These are phyloP conservation scores for Daldinia grandis DNA, from an alignment of 495 filamentous ascomycete species.

Conservation along the genomic window DNA sequence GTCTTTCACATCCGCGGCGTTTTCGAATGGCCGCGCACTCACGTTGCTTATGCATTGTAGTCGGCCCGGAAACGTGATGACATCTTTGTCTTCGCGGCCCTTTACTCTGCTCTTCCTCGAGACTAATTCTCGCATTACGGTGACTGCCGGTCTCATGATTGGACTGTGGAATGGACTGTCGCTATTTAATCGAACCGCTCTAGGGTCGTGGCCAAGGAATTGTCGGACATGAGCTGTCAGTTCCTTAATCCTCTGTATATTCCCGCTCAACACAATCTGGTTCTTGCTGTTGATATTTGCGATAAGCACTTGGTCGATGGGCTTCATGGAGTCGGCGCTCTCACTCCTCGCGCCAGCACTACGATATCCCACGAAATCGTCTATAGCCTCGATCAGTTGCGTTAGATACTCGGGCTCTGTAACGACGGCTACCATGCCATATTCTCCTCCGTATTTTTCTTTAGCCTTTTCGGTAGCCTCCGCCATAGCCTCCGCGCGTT, in stretches of 20 bases:
- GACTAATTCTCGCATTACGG: slow-evolving; percentile 73
- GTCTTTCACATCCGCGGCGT: slow-evolving; percentile 74
- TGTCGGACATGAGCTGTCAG: slow-evolving; percentile 90
- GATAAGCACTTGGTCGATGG: slow-evolving; percentile 87
- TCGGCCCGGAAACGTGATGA: slow-evolving; percentile 73
- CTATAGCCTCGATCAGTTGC: slow-evolving; percentile 72
- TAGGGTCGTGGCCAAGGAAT: slow-evolving; percentile 91
- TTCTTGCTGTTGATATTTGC: slow-evolving; percentile 96
- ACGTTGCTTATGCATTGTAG: slow-evolving; percentile 89
- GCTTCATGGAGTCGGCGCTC: slow-evolving; percentile 67
- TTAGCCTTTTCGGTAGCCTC: slow-evolving; percentile 71
- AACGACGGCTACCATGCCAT: slow-evolving; percentile 94
- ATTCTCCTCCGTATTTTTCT: slow-evolving; percentile 72
- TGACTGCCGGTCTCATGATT: slow-evolving; percentile 85
- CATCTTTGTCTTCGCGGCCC: slow-evolving; percentile 58
- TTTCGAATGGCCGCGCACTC: slow-evolving; percentile 77
- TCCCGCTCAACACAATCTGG: slow-evolving; percentile 93
- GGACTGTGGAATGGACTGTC: slow-evolving; percentile 93
- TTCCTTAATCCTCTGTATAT: slow-evolving; percentile 81
- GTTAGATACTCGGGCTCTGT: slow-evolving; percentile 79
- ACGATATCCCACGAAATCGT: slow-evolving; percentile 79
- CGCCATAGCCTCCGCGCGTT: slow-evolving; percentile 86
- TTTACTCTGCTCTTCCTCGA: slow-evolving; percentile 56
- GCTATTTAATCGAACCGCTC: slow-evolving; percentile 85
- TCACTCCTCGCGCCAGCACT: slow-evolving; percentile 72